Base-by-base conservation (phyloP, 176 grass and related monocot genomes). In the Rhynchospora pubera region DNA sequence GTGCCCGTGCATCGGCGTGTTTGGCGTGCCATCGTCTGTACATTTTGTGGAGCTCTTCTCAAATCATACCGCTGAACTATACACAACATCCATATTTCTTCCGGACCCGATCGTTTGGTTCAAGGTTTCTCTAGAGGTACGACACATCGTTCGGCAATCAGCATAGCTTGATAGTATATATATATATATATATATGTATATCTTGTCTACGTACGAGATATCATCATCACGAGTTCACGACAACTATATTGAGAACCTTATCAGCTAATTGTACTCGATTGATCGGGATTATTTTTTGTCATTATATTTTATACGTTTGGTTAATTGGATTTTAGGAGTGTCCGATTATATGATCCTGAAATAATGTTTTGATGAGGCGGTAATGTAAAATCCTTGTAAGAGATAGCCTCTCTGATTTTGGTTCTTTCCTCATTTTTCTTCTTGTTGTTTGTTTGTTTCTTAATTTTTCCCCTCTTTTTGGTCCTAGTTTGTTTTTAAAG, bases 11-110 rank as follows among this genome's bases (percentile, higher is more conserved):
- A 99, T 82, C 87, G 97, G 12, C 79, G 80, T 79, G 85, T 84
- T 7, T 99, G 97, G 97, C 92, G 97, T 65, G 97, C 97, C 57
- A 99, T 99, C 86, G 93, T 99, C 64, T 99, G 97, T 86, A 93
- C 92, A 82, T 99, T 99, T 87, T 99, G 97, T 79, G 97, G 97
- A 42, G 97, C 97, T 76, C 85, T 99, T 69, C 97, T 99, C 87
- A 99, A 99, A 86, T 99, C 97, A 67, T 99, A 99, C 86, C 93
- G 89, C 52, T 85, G 79, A 82, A 45, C 0, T 67, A 28, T 28
- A 28, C 26, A 28, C 26, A 28, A 28, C 26, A 28, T 28, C 26
- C 26, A 28, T 28, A 65, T 26, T 65, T 51, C 32, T 77, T 21
- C 10, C 53, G 42, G 26, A 67, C 46, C 69, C 16, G 65, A 84